Percentiles rank a stretch among this genome's conserved stretches.
These are phyloP conservation scores for Udeniomyces megalosporus DNA, from an alignment of 768 basidiomycete genomes.

Conservation along the genomic window DNA sequence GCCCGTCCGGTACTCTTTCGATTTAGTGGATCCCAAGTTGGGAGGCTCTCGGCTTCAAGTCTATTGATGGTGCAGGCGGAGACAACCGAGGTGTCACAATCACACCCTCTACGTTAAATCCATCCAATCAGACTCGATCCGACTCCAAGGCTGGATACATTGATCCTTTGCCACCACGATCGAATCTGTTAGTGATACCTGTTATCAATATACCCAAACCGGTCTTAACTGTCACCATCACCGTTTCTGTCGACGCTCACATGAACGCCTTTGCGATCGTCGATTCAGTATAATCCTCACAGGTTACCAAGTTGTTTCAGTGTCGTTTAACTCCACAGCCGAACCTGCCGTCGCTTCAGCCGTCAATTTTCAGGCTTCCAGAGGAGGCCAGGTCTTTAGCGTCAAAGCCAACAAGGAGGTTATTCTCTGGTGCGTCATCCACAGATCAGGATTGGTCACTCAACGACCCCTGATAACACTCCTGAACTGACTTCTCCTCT, in stretches of 20 bases:
- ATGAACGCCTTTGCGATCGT: neutral
- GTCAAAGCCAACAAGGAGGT: slow-evolving; percentile 46
- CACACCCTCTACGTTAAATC: slow-evolving; percentile 47
- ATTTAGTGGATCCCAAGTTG: slow-evolving; percentile 10
- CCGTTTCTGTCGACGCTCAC: too few species aligned
- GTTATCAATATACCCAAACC: too few species aligned
- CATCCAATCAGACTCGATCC: slow-evolving; percentile 46
- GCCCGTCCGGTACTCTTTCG: neutral
- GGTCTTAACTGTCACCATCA: too few species aligned
- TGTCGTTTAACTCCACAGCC: slow-evolving; percentile 26
- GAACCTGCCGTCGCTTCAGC: slow-evolving; percentile 34
- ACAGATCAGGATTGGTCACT: too few species aligned
- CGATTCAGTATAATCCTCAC: slow-evolving; percentile 40
- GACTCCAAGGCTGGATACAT: slow-evolving; percentile 50
- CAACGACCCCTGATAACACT: too few species aligned
- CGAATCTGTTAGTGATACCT: neutral
- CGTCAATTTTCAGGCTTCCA: slow-evolving; percentile 39
- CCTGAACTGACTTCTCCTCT: neutral
- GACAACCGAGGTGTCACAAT: slow-evolving; percentile 31
- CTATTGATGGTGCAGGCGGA: slow-evolving; percentile 15
- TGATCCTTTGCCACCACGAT: slow-evolving; percentile 38
- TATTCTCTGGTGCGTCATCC: slow-evolving; percentile 31
- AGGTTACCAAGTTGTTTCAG: slow-evolving; percentile 43
- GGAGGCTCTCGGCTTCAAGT: neutral
- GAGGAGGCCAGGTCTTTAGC: slow-evolving; percentile 28